Conservation (phyloP, 2,329 filamentous ascomycete genomes). For the Biscogniauxia mediterranea region DNA sequence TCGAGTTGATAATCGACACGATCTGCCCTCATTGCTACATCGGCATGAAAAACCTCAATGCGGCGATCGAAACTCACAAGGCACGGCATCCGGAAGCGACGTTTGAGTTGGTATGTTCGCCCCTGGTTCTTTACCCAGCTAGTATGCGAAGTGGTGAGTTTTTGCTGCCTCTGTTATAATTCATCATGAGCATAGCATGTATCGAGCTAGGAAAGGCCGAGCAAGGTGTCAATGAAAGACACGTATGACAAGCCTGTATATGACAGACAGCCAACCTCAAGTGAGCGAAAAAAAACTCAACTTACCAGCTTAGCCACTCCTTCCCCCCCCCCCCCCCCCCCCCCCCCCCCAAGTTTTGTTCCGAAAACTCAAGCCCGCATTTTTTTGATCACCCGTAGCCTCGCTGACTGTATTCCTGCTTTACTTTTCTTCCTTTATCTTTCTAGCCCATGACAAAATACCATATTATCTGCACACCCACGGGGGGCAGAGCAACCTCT, state of each 20-base stretch:
- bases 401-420: background rate
- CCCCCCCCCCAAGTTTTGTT: no score
- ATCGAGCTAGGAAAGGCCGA: background rate
- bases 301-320: background rate
- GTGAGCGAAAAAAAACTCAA: background rate
- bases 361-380: background rate
- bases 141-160: conserved; percentile 31
- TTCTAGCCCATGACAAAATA: conserved; percentile 34
- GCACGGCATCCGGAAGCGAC: conserved; percentile 40
- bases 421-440: background rate
- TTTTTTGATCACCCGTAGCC: background rate
- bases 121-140: conserved; percentile 42
- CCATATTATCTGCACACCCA: conserved; percentile 35
- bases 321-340: no score
- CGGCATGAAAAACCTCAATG: conserved; percentile 45
- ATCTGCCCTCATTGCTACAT: conserved; percentile 54
- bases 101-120: conserved; percentile 48
- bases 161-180: background rate
- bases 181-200: background rate
- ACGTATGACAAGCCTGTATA: background rate
- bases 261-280: background rate
- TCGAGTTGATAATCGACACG: conserved; percentile 50
- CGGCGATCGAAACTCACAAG: conserved; percentile 42
- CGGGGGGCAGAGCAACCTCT: conserved; percentile 26
- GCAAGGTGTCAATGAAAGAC: background rate